Evolutionary conservation across 768 basidiomycete genomes (phyloP).

Genomic region (Obba rivulosa): DNA sequence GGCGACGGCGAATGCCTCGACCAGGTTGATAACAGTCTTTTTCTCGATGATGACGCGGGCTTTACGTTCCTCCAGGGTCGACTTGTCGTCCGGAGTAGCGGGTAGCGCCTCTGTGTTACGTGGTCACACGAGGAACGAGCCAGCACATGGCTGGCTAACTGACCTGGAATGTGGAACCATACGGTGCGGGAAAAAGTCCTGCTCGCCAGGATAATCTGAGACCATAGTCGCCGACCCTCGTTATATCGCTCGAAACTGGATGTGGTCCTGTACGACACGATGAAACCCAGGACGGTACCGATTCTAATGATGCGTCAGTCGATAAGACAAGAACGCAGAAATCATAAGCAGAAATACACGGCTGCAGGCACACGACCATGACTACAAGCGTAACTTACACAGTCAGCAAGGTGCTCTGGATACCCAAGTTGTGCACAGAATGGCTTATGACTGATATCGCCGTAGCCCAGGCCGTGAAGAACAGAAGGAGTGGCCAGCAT

Average conservation of each 20-base stretch:
- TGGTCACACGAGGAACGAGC: background rate
- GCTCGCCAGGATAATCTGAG: conserved; percentile 52
- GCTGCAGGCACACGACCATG: background rate
- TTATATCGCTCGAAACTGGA: conserved; percentile 76
- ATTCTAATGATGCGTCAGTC: conserved; percentile 28
- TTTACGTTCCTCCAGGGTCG: conserved; percentile 29
- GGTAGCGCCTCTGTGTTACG: conserved; percentile 22
- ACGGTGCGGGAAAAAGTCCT: conserved; percentile 55
- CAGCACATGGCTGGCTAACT: background rate
- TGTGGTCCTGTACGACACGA: conserved; percentile 67
- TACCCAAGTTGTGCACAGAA: conserved; percentile 36
- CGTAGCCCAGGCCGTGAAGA: conserved; percentile 60
- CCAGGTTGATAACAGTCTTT: conserved; percentile 61
- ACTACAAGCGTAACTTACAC: conserved; percentile 38
- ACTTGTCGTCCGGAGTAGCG: conserved; percentile 10
- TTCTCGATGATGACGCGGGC: conserved; percentile 56
- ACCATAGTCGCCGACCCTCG: conserved; percentile 66
- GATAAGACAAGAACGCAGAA: too few species aligned
- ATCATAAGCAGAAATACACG: background rate
- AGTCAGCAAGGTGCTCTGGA: conserved; percentile 57
- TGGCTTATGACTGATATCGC: conserved; percentile 48
- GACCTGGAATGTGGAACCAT: conserved; percentile 67
- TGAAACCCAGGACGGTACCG: conserved; percentile 70
- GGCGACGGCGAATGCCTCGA: conserved; percentile 61
- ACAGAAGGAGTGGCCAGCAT: conserved; percentile 65